Evolutionary conservation across 106 monocot species (phyloP).

Genomic region (Dendrobium catenatum): DNA sequence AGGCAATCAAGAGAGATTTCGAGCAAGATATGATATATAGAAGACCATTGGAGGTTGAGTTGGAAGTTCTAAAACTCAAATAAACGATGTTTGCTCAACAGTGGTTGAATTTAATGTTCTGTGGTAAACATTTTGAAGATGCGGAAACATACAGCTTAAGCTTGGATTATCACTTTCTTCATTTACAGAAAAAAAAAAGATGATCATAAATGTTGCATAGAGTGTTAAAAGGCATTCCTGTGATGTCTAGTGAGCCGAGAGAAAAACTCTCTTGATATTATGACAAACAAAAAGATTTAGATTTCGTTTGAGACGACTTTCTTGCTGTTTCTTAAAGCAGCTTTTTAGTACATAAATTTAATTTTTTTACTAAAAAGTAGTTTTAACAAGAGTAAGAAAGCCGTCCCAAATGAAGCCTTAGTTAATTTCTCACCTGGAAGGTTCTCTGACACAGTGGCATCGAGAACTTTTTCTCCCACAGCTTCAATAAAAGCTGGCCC

Average conservation of each 20-base stretch:
- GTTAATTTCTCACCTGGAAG: slow-evolving; percentile 56
- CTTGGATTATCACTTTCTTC: too few relatives aligned
- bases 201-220: background rate
- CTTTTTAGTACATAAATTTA: too few relatives aligned
- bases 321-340: too few relatives aligned
- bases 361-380: too few relatives aligned
- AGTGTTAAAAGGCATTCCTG: background rate
- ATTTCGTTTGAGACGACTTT: too few relatives aligned
- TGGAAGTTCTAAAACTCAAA: background rate
- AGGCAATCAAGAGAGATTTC: too few relatives aligned
- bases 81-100: background rate
- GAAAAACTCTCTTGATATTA: background rate
- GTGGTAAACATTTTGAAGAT: too few relatives aligned
- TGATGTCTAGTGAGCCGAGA: background rate
- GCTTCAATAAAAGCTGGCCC: slow-evolving; percentile 81
- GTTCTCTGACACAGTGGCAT: slow-evolving; percentile 85
- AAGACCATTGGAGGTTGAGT: too few relatives aligned
- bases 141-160: too few relatives aligned
- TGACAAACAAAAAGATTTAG: background rate
- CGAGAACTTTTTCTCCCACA: slow-evolving; percentile 71
- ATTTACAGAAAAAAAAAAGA: background rate
- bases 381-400: too few relatives aligned
- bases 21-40: too few relatives aligned
- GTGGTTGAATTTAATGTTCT: background rate
- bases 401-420: too few relatives aligned